Percentiles rank a stretch among this genome's conserved stretches.
phyloP scores from a whole-genome alignment of 108 stramenopile genomes.

The Asterionellopsis glacialis region DNA sequence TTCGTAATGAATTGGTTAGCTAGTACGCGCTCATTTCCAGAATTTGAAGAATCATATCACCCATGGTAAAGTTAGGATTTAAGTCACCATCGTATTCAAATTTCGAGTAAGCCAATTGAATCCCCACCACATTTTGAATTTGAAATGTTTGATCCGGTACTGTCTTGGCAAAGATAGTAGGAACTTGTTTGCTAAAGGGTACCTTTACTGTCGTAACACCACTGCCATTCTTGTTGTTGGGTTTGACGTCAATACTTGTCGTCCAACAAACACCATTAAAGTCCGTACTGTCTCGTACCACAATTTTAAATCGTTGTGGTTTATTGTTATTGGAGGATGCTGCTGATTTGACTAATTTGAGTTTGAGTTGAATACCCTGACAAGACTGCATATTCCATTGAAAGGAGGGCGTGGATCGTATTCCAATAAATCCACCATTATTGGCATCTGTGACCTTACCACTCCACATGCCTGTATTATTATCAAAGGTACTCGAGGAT shows the following conservation, averaged over 20 bases:
- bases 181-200: conserved; percentile 58
- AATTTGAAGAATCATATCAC: conserved; percentile 52
- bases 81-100: conserved; percentile 73
- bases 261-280: conserved; percentile 87
- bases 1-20: too few relatives aligned
- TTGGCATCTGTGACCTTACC: conserved; percentile 77
- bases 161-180: conserved; percentile 65
- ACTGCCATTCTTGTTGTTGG: not conserved
- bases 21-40: conserved; percentile 50
- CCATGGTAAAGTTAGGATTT: conserved; percentile 52
- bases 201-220: conserved; percentile 20
- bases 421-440: conserved; percentile 82
- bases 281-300: conserved; percentile 64
- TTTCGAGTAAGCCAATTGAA: conserved; percentile 79
- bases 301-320: conserved; percentile 53
- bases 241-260: conserved; percentile 37
- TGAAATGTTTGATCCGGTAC: conserved; percentile 34
- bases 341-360: conserved; percentile 7
- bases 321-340: conserved; percentile 11
- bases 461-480: conserved; percentile 61
- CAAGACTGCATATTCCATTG: conserved; percentile 60
- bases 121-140: conserved; percentile 36
- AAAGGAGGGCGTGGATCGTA: conserved; percentile 57
- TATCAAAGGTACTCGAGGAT: conserved; percentile 57
- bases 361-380: conserved; percentile 48